Percentiles rank a stretch among this genome's conserved stretches.
Conservation (phyloP, 805 yeast genomes). For the Ogataea populi-albae region DNA sequence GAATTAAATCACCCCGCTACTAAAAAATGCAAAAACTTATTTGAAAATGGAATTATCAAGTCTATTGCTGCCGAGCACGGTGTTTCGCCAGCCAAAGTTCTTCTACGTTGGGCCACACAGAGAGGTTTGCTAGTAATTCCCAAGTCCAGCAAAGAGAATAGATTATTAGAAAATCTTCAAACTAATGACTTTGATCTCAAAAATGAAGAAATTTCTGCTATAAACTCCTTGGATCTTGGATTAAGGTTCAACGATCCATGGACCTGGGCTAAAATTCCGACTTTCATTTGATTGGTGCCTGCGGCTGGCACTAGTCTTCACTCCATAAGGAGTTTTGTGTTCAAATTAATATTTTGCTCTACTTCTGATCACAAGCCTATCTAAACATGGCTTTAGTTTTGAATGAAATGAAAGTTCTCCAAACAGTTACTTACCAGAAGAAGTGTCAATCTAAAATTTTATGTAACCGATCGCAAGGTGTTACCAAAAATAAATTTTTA, state of each 20-base stretch:
- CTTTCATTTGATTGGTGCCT: slow-evolving; percentile 23
- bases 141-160: slow-evolving; percentile 66
- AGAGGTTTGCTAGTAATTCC: slow-evolving; percentile 76
- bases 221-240: slow-evolving; percentile 59
- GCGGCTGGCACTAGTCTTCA: background rate
- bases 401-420: no score
- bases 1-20: slow-evolving; percentile 60
- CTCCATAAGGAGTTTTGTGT: no score
- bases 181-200: slow-evolving; percentile 53
- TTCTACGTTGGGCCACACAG: slow-evolving; percentile 84
- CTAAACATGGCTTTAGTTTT: no score
- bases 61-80: slow-evolving; percentile 53
- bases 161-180: slow-evolving; percentile 59
- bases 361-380: no score
- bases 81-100: slow-evolving; percentile 63
- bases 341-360: no score
- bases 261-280: slow-evolving; percentile 36
- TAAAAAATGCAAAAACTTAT: slow-evolving; percentile 48
- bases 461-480: no score
- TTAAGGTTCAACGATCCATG: slow-evolving; percentile 84
- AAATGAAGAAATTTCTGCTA: slow-evolving; percentile 48
- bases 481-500: no score
- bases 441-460: no score
- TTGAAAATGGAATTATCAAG: slow-evolving; percentile 52
- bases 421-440: no score